These are phyloP conservation scores for Diatrype stigma DNA, from an alignment of 2,329 filamentous ascomycete species.

Conservation along the genomic window DNA sequence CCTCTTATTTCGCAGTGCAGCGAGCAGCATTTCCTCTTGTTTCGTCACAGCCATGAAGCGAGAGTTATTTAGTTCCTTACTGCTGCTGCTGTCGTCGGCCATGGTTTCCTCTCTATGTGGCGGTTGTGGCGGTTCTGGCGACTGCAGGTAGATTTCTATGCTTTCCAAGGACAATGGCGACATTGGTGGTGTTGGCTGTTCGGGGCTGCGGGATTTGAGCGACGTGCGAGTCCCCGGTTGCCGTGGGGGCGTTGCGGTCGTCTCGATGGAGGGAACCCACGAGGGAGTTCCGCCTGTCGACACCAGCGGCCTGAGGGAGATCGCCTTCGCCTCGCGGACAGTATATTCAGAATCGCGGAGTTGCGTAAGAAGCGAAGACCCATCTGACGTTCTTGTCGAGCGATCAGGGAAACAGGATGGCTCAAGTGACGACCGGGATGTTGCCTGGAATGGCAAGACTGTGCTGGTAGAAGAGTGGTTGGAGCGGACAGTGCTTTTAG, in stretches of 20 bases:
- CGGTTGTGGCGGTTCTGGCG: slow-evolving; percentile 32
- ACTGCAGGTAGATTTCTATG: slow-evolving; percentile 44
- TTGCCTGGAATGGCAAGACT: slow-evolving; percentile 9
- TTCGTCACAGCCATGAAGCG: slow-evolving; percentile 55
- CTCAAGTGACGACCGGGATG: slow-evolving; percentile 11
- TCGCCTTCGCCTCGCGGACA: slow-evolving; percentile 36
- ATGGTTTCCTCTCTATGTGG: slow-evolving; percentile 24
- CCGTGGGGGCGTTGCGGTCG: slow-evolving; percentile 5
- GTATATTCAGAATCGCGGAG: slow-evolving; percentile 27
- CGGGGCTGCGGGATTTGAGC: slow-evolving; percentile 25
- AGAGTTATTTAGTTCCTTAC: slow-evolving; percentile 27
- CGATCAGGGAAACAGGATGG: slow-evolving; percentile 34
- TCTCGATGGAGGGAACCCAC: slow-evolving; percentile 11
- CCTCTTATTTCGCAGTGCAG: slow-evolving; percentile 53
- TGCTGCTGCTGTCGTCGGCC: slow-evolving; percentile 8
- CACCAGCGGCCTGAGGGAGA: slow-evolving; percentile 32
- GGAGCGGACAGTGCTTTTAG: slow-evolving; percentile 18
- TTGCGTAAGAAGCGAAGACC: slow-evolving; percentile 25
- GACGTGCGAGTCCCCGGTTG: slow-evolving; percentile 13
- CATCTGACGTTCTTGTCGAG: slow-evolving; percentile 33
- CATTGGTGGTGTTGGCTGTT: slow-evolving; percentile 45
- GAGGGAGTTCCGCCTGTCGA: slow-evolving; percentile 23
- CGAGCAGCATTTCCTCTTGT: slow-evolving; percentile 55
- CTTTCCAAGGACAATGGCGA: slow-evolving; percentile 52
- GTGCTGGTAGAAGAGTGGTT: slow-evolving; percentile 23